Conservation (phyloP, 2,329 filamentous ascomycete species). For the Neofusicoccum sp. region DNA sequence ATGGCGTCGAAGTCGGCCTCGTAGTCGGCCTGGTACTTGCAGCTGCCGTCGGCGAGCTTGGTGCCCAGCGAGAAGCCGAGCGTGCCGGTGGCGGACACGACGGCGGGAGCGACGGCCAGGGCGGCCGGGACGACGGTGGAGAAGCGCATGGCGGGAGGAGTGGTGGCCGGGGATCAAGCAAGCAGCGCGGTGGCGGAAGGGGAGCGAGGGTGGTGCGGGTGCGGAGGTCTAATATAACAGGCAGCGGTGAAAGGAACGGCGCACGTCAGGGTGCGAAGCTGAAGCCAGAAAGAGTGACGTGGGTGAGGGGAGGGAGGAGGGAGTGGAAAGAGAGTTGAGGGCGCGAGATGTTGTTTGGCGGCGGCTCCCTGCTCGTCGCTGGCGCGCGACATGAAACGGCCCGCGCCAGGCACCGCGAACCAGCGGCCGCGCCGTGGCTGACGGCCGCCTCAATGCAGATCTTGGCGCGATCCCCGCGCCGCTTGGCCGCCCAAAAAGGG, state of each 20-base stretch:
- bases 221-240: neutral
- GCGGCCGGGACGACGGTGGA: slow-evolving; percentile 34
- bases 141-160: slow-evolving; percentile 37
- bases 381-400: slow-evolving; percentile 3
- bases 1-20: slow-evolving; percentile 66
- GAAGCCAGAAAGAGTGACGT: slow-evolving; percentile 14
- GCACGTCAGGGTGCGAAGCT: slow-evolving; percentile 5
- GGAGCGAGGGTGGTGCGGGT: neutral
- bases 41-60: slow-evolving; percentile 62
- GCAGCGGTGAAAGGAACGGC: neutral
- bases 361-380: slow-evolving; percentile 3
- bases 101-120: slow-evolving; percentile 46
- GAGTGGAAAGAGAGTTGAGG: neutral
- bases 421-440: neutral
- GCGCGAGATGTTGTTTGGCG: neutral
- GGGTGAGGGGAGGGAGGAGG: neutral
- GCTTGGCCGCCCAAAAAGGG: slow-evolving; percentile 10
- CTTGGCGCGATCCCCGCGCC: slow-evolving; percentile 7
- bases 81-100: slow-evolving; percentile 56
- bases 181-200: slow-evolving; percentile 2
- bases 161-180: slow-evolving; percentile 10
- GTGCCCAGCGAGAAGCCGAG: slow-evolving; percentile 70
- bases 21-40: slow-evolving; percentile 67
- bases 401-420: neutral
- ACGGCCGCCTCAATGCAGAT: slow-evolving; percentile 2